A percentile compares a stretch with the other conserved stretches of the same genome.
Evolutionary conservation across 208 protist genomes (phyloP).

Genomic region (Naegleria fowleri): DNA sequence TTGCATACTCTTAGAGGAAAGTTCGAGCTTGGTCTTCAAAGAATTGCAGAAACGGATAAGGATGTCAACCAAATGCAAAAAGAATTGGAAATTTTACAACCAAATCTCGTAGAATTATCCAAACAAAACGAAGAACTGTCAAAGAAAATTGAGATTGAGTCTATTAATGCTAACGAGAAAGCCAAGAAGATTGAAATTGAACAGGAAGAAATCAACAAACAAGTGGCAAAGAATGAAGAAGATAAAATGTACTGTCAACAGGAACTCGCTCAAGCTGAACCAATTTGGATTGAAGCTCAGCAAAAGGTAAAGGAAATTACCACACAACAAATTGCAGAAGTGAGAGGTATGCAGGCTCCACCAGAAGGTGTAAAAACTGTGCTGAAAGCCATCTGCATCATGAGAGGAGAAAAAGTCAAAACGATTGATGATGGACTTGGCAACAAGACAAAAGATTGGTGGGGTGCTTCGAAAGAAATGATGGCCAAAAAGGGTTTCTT

Average conservation of each 20-base stretch:
- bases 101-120: constrained; percentile 37
- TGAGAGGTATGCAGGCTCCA: constrained; percentile 87
- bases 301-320: constrained; percentile 76
- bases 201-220: constrained; percentile 37
- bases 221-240: constrained; percentile 39
- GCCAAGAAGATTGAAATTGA: constrained; percentile 42
- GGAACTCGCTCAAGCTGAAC: constrained; percentile 51
- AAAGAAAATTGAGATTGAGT: constrained; percentile 48
- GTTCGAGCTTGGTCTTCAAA: constrained; percentile 79
- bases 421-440: constrained; percentile 35
- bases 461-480: constrained; percentile 47
- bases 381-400: constrained; percentile 95
- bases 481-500: constrained; percentile 48
- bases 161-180: constrained; percentile 38
- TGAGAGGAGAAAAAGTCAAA: constrained; percentile 54
- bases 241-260: constrained; percentile 57
- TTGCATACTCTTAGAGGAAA: constrained; percentile 69
- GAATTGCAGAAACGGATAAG: constrained; percentile 43
- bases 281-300: constrained; percentile 51
- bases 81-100: constrained; percentile 52
- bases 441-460: constrained; percentile 50
- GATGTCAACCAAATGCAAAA: constrained; percentile 51
- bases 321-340: constrained; percentile 90
- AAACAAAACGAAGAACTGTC: constrained; percentile 48
- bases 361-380: constrained; percentile 92